Percentiles rank a stretch among this genome's conserved stretches.
Conservation (phyloP, 2,329 filamentous ascomycete species). For the Penicillium polonicum region DNA sequence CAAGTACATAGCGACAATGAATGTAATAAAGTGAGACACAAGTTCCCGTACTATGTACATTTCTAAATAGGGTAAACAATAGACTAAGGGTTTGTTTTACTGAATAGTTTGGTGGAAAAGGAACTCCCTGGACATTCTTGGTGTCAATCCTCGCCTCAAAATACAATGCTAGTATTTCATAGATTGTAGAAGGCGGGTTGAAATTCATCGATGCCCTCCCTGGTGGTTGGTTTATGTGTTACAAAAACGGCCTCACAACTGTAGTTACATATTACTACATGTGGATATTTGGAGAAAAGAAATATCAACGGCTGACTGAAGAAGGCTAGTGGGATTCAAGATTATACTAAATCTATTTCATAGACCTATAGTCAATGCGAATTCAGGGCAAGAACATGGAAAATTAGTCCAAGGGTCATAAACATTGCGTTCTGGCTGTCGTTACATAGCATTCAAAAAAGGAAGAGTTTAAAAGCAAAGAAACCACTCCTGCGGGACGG, state of each 20-base stretch:
- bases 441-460: slow-evolving; percentile 27
- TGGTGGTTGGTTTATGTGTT: not conserved
- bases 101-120: not conserved
- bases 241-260: not conserved
- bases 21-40: no score
- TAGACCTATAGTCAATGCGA: slow-evolving; percentile 24
- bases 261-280: not conserved
- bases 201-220: not conserved
- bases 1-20: not conserved
- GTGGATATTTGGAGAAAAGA: not conserved
- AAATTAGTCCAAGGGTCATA: slow-evolving; percentile 26
- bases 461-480: slow-evolving; percentile 13
- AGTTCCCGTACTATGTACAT: not conserved
- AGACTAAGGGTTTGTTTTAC: not conserved
- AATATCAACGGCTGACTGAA: not conserved
- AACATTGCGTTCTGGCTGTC: slow-evolving; percentile 33
- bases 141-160: not conserved
- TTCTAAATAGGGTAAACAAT: not conserved
- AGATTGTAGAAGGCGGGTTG: not conserved
- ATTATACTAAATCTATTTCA: slow-evolving; percentile 29
- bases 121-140: not conserved
- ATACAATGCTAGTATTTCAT: not conserved
- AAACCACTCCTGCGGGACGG: slow-evolving; percentile 3
- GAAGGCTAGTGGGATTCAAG: not conserved
- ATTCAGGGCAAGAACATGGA: slow-evolving; percentile 16